These are phyloP conservation scores for Emericellopsis atlantica DNA, from an alignment of 2,329 filamentous ascomycete genomes.

Conservation along the genomic window DNA sequence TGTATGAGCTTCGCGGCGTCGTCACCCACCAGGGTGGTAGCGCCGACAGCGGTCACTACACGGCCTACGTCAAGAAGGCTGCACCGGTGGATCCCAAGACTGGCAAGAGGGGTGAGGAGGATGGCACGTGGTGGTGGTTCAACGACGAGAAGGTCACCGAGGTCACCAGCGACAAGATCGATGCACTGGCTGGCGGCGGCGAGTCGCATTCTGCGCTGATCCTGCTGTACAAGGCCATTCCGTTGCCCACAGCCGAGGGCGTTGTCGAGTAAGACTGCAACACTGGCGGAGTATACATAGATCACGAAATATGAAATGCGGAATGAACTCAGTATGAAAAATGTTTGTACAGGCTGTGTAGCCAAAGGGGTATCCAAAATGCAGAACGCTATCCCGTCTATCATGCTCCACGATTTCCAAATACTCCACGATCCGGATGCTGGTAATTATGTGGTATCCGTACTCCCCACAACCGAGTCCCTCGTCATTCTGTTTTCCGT, in stretches of 20 bases:
- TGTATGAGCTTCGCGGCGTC: constrained; percentile 89
- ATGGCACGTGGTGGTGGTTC: constrained; percentile 99
- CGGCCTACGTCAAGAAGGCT: constrained; percentile 91
- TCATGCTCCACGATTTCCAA: too few relatives aligned
- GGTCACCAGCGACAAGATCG: constrained; percentile 83
- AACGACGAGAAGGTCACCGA: constrained; percentile 96
- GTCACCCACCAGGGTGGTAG: constrained; percentile 95
- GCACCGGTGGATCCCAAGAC: constrained; percentile 59
- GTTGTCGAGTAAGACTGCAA: constrained; percentile 5
- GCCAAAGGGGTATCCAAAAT: too few relatives aligned
- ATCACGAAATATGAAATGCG: neutral
- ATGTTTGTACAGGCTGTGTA: too few relatives aligned
- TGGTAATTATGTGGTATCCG: too few relatives aligned
- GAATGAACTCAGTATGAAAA: too few relatives aligned
- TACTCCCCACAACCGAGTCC: too few relatives aligned
- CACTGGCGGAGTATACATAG: neutral
- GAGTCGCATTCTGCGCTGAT: constrained; percentile 77
- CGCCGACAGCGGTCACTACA: constrained; percentile 96
- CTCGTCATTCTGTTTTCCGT: neutral
- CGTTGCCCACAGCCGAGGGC: constrained; percentile 47
- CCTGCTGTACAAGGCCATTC: constrained; percentile 63
- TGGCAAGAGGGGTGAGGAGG: constrained; percentile 67
- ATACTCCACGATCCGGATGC: too few relatives aligned
- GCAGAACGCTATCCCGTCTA: too few relatives aligned
- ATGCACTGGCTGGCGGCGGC: constrained; percentile 77